These are phyloP conservation scores for Ustilago loliicola DNA, from an alignment of 1,284 basidiomycete genomes.

Conservation along the genomic window DNA sequence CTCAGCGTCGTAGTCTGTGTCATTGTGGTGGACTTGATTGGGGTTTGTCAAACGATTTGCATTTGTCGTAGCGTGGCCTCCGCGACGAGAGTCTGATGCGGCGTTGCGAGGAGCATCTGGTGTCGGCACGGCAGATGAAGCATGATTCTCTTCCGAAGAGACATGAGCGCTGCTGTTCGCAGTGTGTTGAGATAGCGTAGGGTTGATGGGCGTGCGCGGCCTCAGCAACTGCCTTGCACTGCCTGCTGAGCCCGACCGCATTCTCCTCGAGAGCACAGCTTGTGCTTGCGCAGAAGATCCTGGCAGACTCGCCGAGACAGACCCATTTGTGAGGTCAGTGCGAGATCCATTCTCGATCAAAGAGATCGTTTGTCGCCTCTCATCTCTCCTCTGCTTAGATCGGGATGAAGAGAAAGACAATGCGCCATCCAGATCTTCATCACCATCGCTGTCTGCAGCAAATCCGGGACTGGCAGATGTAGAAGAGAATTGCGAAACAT, in stretches of 20 bases:
- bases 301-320: conserved; percentile 14
- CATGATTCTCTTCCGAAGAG: neutral
- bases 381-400: conserved; percentile 38
- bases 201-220: conserved; percentile 31
- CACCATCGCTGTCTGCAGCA: conserved; percentile 46
- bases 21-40: neutral
- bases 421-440: conserved; percentile 30
- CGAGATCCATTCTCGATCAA: conserved; percentile 8
- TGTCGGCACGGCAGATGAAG: neutral
- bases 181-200: neutral
- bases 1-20: conserved; percentile 2
- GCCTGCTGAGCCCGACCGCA: conserved; percentile 32
- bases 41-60: neutral
- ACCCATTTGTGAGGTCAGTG: neutral
- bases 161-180: neutral
- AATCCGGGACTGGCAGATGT: conserved; percentile 37
- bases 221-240: conserved; percentile 37
- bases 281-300: conserved; percentile 26
- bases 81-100: neutral
- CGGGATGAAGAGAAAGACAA: conserved; percentile 43
- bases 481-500: conserved; percentile 28
- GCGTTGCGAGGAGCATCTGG: neutral
- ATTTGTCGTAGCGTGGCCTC: neutral
- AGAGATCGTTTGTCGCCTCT: conserved; percentile 25
- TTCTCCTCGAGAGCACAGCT: conserved; percentile 19